phyloP scores from a whole-genome alignment of 2,329 filamentous ascomycete genomes.

The Xylaria sp. region DNA sequence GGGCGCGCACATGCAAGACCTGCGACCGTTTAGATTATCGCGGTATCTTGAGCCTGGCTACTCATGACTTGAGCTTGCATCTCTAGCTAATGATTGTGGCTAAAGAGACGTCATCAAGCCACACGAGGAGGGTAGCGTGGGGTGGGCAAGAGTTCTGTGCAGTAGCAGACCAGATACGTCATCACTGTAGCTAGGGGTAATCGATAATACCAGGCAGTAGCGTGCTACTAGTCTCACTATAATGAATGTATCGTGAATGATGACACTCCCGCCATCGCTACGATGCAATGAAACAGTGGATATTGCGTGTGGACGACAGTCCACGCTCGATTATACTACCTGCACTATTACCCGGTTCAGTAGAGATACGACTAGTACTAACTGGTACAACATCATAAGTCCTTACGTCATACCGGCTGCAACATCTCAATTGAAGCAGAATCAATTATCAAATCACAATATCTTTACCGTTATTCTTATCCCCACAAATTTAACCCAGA shows the following conservation, averaged over 20 bases:
- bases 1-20: not conserved
- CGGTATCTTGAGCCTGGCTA: not conserved
- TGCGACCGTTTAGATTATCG: not conserved
- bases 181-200: slow-evolving; percentile 21
- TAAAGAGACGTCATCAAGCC: slow-evolving; percentile 34
- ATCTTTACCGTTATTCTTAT: not conserved
- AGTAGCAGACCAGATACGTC: slow-evolving; percentile 23
- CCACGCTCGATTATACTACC: not conserved
- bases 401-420: slow-evolving; percentile 18
- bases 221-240: not conserved
- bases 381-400: not conserved
- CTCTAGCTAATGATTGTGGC: slow-evolving; percentile 25
- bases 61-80: slow-evolving; percentile 9
- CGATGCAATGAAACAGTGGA: slow-evolving; percentile 1
- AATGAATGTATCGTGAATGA: not conserved
- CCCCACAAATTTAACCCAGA: not conserved
- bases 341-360: not conserved
- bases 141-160: slow-evolving; percentile 17
- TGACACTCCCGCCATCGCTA: not conserved
- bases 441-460: not conserved
- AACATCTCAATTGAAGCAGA: not conserved
- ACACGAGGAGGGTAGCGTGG: slow-evolving; percentile 3
- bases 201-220: slow-evolving; percentile 12
- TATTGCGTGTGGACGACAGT: not conserved
- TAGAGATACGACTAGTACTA: not conserved